These are phyloP conservation scores for Penicillium palitans DNA, from an alignment of 2,329 filamentous ascomycete genomes.

Conservation along the genomic window DNA sequence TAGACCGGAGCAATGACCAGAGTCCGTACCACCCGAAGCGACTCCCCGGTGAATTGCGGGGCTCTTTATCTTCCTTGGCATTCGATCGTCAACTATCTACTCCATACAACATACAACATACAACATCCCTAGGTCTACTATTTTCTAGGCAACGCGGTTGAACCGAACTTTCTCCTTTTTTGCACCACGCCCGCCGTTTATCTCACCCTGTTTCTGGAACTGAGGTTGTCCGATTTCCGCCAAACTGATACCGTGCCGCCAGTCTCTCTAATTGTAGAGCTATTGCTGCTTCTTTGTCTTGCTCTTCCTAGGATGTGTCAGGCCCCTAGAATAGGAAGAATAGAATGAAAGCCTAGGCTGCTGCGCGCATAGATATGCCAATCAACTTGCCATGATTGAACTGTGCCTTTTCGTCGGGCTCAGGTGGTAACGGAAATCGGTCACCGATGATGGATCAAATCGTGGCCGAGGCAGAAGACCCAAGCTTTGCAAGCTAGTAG, in stretches of 20 bases:
- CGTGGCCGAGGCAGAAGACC: slow-evolving; percentile 44
- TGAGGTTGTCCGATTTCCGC: slow-evolving; percentile 22
- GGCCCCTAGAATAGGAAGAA: slow-evolving; percentile 37
- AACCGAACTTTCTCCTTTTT: slow-evolving; percentile 6
- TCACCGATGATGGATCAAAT: slow-evolving; percentile 47
- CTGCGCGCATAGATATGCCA: slow-evolving; percentile 32
- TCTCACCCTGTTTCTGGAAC: slow-evolving; percentile 5
- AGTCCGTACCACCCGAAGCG: slow-evolving; percentile 20
- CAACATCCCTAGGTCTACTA: not conserved
- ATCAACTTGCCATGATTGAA: slow-evolving; percentile 48
- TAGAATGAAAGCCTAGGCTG: slow-evolving; percentile 32
- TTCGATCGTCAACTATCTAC: not conserved
- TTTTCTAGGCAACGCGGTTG: slow-evolving; percentile 1
- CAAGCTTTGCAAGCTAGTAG: slow-evolving; percentile 44
- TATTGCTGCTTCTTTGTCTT: slow-evolving; percentile 20
- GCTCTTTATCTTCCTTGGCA: slow-evolving; percentile 9
- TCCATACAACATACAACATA: not conserved
- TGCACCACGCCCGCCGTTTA: not conserved
- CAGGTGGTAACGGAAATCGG: slow-evolving; percentile 40
- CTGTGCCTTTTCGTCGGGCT: slow-evolving; percentile 26
- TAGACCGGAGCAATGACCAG: not conserved
- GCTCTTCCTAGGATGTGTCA: slow-evolving; percentile 18
- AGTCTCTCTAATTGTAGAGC: slow-evolving; percentile 24
- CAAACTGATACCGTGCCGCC: slow-evolving; percentile 7
- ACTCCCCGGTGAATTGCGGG: slow-evolving; percentile 26